phyloP scores from a whole-genome alignment of 176 grass and related monocot species.

The Raddia distichophylla region DNA sequence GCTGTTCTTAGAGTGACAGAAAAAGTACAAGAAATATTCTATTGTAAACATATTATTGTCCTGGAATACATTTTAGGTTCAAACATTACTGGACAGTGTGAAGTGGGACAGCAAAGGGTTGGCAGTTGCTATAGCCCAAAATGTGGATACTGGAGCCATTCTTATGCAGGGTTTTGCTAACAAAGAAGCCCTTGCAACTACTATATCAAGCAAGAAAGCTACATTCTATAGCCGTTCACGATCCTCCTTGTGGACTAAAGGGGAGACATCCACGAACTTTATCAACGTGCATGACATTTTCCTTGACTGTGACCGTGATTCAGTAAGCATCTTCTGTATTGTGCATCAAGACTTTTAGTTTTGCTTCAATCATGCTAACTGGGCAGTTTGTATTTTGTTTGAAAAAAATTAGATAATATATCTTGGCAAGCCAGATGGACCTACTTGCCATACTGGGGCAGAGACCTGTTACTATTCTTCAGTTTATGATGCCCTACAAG shows the following conservation, averaged over 20 bases:
- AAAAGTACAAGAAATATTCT: background rate
- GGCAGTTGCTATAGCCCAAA: constrained; percentile 92
- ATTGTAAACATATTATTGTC: constrained; percentile 1
- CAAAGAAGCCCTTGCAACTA: constrained; percentile 69
- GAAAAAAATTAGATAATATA: constrained; percentile 79
- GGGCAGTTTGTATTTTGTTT: background rate
- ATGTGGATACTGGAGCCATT: constrained; percentile 89
- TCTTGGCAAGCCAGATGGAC: constrained; percentile 89
- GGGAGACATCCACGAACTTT: constrained; percentile 95
- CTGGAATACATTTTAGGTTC: constrained; percentile 47
- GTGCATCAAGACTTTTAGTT: background rate
- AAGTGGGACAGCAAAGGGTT: constrained; percentile 92
- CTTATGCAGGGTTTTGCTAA: constrained; percentile 97
- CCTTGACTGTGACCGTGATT: constrained; percentile 87
- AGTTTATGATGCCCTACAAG: constrained; percentile 71
- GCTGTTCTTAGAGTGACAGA: background rate
- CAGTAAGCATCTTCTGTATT: constrained; percentile 60
- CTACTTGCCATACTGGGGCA: constrained; percentile 94
- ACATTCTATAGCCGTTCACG: constrained; percentile 90
- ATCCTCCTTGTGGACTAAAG: constrained; percentile 89
- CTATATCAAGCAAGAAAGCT: constrained; percentile 75
- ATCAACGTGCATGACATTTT: constrained; percentile 95
- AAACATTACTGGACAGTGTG: constrained; percentile 64
- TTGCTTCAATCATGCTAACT: constrained; percentile 35
- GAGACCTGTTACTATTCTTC: constrained; percentile 93